Evolutionary conservation across 2,329 filamentous ascomycete species (phyloP), one percentile per base, ranked within the genome.

Genomic region (Paradendryphiella salina): DNA sequence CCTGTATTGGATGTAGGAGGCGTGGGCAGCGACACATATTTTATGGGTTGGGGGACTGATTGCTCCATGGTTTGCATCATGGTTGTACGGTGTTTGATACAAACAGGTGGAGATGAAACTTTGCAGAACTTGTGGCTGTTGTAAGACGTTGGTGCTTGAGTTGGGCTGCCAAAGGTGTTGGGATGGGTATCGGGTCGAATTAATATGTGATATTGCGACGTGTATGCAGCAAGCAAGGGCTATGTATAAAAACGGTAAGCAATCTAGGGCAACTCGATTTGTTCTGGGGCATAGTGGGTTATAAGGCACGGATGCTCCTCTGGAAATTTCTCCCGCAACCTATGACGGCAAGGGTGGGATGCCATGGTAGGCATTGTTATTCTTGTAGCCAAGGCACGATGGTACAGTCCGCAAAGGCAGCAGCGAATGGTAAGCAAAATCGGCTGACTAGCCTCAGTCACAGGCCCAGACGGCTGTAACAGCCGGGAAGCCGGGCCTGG

Each of bases 31-130:
- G 64, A 40, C 2, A 41, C 64, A 66, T 72, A 72, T 49, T 67
- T 67, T 41, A 64, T 45, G 28, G 68, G 58, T 13, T 60, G 50
- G 41, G 64, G 37, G 31, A 64, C 64, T 42, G 64, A 43, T 41
- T 54, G 65, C 29, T 72, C 70, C 45, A 66, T 57, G 9, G 69
- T 64, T 65, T 73, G 70, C 58, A 72, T 57, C 70, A 73, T 73
- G 55, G 20, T 65, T 56, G 42, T 33, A 26, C 10, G 28, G 21
- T 29, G 51, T 29, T 18, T 38, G 38, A 37, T 32, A 15, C 41
- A 49, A 47, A 50, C 33, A 43, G 46, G 29, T 18, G 20, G 33
- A 32, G 21, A 23, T 4, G 37, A 36, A 13, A 21, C 36, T 51
- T 39, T 31, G 41, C 43, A 29, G 39, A 37, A 47, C 21, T 38